Base-by-base conservation (phyloP, 106 monocot species). In the Dendrobium nobile region DNA sequence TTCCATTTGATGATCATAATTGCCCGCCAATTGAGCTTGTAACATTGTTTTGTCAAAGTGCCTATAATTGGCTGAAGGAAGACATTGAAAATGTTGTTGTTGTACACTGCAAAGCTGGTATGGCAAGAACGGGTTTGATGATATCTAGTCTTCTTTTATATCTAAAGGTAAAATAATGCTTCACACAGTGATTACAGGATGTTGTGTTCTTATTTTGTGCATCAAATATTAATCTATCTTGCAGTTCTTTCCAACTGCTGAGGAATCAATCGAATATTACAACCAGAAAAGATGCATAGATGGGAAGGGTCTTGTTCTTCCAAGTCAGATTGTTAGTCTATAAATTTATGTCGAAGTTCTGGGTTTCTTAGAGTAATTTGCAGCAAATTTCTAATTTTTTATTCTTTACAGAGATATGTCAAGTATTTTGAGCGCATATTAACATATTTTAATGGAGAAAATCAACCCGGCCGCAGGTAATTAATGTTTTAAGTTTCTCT, bases 81-180 rank as follows among this genome's bases (percentile, higher is more conserved):
- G 98, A 99, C 84, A 99, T 99, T 77, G 98, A 99, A 82, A 99
- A 99, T 86, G 98, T 99, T 31, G 95, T 99, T 19, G 98, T 95
- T 54, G 91, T 99, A 67, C 98, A 99, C 78, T 99, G 98, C 84
- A 99, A 99, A 91, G 98, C 98, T 83, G 98, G 98, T 40, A 99
- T 92, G 95, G 98, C 98, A 7, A 91, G 98, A 77, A 99, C 92
- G 37, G 98, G 98, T 17, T 78, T 99, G 75, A 99, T 99, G 95
- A 99, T 99, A 77, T 95, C 98, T 72, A 99, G 98, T 76, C 98
- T 99, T 87, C 91, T 99, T 79, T 82, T 99, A 26, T 99, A 89
- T 81, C 85, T 99, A 24, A 99, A 99, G 91, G 98, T 95, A 82
- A 89, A 79, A 61, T 75, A 45, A 73, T 20, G 10, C 67, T 4